A percentile compares a stretch with the other conserved stretches of the same genome.
Evolutionary conservation across 805 yeast species (phyloP).

Genomic region (Lipomyces orientalis): DNA sequence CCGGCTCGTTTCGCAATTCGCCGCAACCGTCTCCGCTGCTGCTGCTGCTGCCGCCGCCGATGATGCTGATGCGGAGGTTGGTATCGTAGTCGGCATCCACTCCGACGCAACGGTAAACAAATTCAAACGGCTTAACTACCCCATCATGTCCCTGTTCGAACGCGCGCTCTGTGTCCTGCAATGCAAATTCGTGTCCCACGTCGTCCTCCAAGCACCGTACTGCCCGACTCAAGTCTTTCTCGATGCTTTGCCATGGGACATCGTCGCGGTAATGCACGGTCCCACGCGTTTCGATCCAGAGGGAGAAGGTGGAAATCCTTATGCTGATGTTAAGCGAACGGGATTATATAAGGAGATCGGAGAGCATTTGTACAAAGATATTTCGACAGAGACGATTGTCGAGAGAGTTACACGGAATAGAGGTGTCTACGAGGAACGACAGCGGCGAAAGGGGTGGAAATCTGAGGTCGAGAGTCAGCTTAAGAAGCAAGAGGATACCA

Average conservation of each 20-base stretch:
- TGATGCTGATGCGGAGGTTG: conserved; percentile 12
- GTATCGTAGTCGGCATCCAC: conserved; percentile 70
- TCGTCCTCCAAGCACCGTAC: conserved; percentile 73
- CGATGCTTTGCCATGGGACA: conserved; percentile 43
- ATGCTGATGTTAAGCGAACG: conserved; percentile 45
- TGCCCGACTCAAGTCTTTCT: conserved; percentile 53
- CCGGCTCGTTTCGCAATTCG: conserved; percentile 52
- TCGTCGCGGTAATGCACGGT: conserved; percentile 58
- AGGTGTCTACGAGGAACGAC: conserved; percentile 81
- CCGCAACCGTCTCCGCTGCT: conserved; percentile 43
- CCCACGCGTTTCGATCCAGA: conserved; percentile 50
- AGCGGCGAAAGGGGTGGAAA: conserved; percentile 84
- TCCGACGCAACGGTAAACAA: conserved; percentile 62
- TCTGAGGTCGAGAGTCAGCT: conserved; percentile 55
- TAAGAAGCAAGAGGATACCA: conserved; percentile 9
- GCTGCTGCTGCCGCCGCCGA: conserved; percentile 43
- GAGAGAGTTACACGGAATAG: conserved; percentile 72
- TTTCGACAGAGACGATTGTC: conserved; percentile 75
- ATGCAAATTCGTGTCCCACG: conserved; percentile 60
- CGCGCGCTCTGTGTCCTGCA: conserved; percentile 87
- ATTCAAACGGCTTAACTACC: conserved; percentile 67
- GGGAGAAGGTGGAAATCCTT: conserved; percentile 45
- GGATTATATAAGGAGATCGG: conserved; percentile 54
- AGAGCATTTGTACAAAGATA: conserved; percentile 63
- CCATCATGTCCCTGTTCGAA: conserved; percentile 87